Evolutionary conservation across 2,329 filamentous ascomycete genomes (phyloP), one percentile per base, ranked within the genome.

Genomic region (Juglanconis juglandina): DNA sequence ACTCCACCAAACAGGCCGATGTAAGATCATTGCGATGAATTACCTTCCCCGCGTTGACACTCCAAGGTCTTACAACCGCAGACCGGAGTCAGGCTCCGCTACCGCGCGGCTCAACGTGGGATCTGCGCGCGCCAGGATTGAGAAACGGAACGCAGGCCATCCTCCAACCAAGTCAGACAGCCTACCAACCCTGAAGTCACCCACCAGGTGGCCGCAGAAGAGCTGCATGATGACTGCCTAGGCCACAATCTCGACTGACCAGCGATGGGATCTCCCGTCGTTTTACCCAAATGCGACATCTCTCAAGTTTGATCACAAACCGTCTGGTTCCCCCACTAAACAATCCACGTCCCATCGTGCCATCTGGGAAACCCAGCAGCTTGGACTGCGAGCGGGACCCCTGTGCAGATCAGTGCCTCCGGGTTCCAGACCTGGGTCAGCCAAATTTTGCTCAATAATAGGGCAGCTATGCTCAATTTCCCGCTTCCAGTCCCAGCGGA

Each of bases 371-470:
- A 35, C 47, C 59, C 59, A 59, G 56, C 60, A 54, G 50, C 50
- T 51, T 56, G 56, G 60, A 42, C 52, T 32, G 33, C 33, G 46
- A 62, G 34, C 30, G 39, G 10, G 39, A 62, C 41, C 60, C 60
- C 56, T 62, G 60, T 59, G 60, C 14, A 56, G 60, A 62, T 62
- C 60, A 51, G 14, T 24, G 37, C 30, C 47, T 51, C 51, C 37
- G 41, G 48, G 41, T 44, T 55, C 56, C 34, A 52, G 51, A 59
- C 56, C 39, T n/a, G 14, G 11, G 47, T 33, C 4, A 37, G 32
- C 32, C 48, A 11, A 9, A 17, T 37, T 24, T 42, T 42, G 5
- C 39, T 42, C 39, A 42, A 37, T 57, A 44, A 34, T 35, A 42
- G 41, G 42, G 55, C 14, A 46, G 42, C 35, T 58, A 42, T 39